phyloP scores from a whole-genome alignment of 352 stramenopile species.

The Phytophthora quininea region DNA sequence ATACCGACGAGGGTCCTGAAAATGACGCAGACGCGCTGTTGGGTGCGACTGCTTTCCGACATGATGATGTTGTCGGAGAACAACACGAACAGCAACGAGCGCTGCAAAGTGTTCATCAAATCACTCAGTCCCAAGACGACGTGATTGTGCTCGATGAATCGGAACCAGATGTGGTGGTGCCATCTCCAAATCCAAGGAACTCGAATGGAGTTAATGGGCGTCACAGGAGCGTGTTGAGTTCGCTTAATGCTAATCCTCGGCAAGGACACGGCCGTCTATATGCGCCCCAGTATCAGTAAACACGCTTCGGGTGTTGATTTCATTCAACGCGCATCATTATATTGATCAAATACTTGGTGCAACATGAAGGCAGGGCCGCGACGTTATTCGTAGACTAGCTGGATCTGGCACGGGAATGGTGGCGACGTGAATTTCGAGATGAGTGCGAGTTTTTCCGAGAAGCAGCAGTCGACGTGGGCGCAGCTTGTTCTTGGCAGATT shows the following conservation, averaged over 20 bases:
- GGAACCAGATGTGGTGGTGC: conserved; percentile 15
- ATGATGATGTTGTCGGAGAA: conserved; percentile 34
- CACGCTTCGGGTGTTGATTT: neutral
- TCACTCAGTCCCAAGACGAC: conserved; percentile 16
- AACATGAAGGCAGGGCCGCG: neutral
- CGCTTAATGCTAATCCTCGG: neutral
- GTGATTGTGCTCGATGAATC: conserved; percentile 14
- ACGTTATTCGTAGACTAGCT: conserved; percentile 17
- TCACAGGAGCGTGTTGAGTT: neutral
- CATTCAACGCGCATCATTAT: neutral
- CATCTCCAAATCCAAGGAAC: too few relatives aligned
- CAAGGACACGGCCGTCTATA: conserved; percentile 9
- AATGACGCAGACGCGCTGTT: conserved; percentile 35
- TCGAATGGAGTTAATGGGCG: too few relatives aligned
- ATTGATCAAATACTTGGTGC: too few relatives aligned
- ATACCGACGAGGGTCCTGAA: conserved; percentile 36
- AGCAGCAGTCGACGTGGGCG: neutral
- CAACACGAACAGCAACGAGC: conserved; percentile 2
- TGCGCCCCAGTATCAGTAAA: conserved; percentile 15
- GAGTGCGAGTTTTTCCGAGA: conserved; percentile 25
- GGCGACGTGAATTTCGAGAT: conserved; percentile 27
- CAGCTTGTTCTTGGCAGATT: conserved; percentile 35
- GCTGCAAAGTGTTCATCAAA: neutral
- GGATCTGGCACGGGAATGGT: conserved; percentile 38
- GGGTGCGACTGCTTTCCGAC: conserved; percentile 35